Conservation (phyloP, 176 grass and related monocot genomes). For the Hsuehochloa calcarea region DNA sequence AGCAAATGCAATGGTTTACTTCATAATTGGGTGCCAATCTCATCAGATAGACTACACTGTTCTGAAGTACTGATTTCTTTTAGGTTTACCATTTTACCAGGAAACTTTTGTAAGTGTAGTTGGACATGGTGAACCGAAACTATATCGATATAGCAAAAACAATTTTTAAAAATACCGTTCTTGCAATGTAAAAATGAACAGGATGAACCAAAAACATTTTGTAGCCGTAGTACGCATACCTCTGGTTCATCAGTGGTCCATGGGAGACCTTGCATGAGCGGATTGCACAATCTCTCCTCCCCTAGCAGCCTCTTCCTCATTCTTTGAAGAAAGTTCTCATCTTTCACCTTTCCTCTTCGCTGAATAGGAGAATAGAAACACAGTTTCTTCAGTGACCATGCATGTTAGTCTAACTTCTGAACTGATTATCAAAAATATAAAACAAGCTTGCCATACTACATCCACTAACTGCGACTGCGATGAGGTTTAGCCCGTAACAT, state of each 20-base stretch:
- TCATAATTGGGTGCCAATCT: neutral
- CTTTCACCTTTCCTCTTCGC: too few species aligned
- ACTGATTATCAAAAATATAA: too few species aligned
- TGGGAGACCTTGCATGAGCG: constrained; percentile 66
- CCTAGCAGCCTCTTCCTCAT: constrained; percentile 59
- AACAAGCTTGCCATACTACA: too few species aligned
- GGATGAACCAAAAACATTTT: neutral
- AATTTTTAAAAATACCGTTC: neutral
- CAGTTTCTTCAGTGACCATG: neutral
- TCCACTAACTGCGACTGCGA: too few species aligned
- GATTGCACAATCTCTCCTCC: constrained; percentile 64
- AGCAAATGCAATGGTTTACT: constrained; percentile 20
- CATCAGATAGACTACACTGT: neutral
- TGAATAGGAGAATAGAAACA: constrained; percentile 16
- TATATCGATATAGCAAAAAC: too few species aligned
- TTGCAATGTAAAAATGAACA: neutral
- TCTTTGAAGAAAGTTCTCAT: constrained; percentile 57
- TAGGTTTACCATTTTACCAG: neutral
- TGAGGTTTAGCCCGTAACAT: too few species aligned
- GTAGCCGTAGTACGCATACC: constrained; percentile 9
- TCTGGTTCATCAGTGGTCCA: constrained; percentile 80
- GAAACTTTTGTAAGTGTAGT: neutral
- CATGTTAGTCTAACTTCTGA: too few species aligned
- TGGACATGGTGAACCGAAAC: too few species aligned
- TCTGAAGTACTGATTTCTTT: neutral